phyloP scores from a whole-genome alignment of 225 moss, liverwort and hornwort species.

The Physcomitrium patens region DNA sequence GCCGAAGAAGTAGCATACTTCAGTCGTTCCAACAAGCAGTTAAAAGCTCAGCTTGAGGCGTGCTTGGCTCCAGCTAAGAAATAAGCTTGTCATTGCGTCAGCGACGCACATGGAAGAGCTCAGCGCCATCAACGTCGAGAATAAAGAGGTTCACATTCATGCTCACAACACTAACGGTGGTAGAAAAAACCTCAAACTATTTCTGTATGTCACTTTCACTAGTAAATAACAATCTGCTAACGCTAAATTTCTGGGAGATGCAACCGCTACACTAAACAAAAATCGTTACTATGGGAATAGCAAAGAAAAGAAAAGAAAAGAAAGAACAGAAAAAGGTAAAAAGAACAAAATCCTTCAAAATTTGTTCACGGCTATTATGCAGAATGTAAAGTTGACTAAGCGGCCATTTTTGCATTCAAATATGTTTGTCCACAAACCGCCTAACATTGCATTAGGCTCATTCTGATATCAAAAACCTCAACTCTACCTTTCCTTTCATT shows the following conservation, averaged over 20 bases:
- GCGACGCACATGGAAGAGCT: too few relatives aligned
- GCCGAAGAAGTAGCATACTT: slow-evolving; percentile 85
- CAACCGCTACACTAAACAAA: slow-evolving; percentile 28
- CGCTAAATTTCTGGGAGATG: slow-evolving; percentile 22
- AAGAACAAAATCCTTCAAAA: background rate
- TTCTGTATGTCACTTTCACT: background rate
- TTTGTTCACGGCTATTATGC: background rate
- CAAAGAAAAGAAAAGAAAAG: too few relatives aligned
- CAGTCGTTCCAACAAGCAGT: slow-evolving; percentile 88
- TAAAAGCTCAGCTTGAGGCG: slow-evolving; percentile 92
- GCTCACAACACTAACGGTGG: background rate
- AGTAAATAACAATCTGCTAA: slow-evolving; percentile 4
- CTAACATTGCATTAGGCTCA: background rate
- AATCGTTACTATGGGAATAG: too few relatives aligned
- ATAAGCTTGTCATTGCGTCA: slow-evolving; percentile 14
- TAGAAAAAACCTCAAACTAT: background rate
- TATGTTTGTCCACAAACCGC: background rate
- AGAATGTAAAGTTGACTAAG: slow-evolving; percentile 6
- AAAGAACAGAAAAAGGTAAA: too few relatives aligned
- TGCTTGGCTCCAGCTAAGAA: slow-evolving; percentile 88
- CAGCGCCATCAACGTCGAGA: background rate
- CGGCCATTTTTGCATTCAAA: slow-evolving; percentile 12
- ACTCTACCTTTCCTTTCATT: background rate
- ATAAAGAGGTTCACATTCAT: background rate
- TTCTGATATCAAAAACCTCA: slow-evolving; percentile 3